Percentiles rank a stretch among this genome's conserved stretches.
These are phyloP conservation scores for Urostyla sp. DNA, from an alignment of 73 alveolate genomes.

Conservation along the genomic window DNA sequence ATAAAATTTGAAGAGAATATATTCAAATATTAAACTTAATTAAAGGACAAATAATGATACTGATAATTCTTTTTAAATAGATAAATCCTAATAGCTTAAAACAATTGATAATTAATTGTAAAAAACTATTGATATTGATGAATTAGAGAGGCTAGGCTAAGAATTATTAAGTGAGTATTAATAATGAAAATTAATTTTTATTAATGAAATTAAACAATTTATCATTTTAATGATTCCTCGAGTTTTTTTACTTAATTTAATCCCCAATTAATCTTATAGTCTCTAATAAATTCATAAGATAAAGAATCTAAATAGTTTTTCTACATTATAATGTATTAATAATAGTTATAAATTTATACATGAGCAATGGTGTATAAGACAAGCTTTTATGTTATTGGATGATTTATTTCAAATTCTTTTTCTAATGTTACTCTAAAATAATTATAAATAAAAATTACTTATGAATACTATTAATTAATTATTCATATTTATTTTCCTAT, in stretches of 20 bases:
- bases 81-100: too few species aligned
- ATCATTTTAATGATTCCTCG: not conserved
- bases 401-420: conserved; percentile 15
- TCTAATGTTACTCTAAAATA: conserved; percentile 39
- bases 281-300: not conserved
- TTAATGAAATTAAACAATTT: not conserved
- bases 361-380: conserved; percentile 38
- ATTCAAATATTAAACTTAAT: too few species aligned
- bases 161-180: conserved; percentile 19
- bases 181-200: not conserved
- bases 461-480: not conserved
- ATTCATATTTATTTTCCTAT: not conserved
- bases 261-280: conserved; percentile 46
- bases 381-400: conserved; percentile 39
- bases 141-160: conserved; percentile 34
- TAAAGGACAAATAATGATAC: too few species aligned
- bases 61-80: too few species aligned
- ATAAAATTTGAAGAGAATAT: too few species aligned
- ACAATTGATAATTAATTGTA: too few species aligned
- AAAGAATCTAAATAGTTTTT: conserved; percentile 35
- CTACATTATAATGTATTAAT: not conserved
- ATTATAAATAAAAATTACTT: conserved; percentile 3
- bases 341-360: not conserved
- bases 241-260: conserved; percentile 27
- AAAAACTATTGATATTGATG: too few species aligned